phyloP scores from a whole-genome alignment of 1,284 basidiomycete genomes.

The Testicularia cyperi region DNA sequence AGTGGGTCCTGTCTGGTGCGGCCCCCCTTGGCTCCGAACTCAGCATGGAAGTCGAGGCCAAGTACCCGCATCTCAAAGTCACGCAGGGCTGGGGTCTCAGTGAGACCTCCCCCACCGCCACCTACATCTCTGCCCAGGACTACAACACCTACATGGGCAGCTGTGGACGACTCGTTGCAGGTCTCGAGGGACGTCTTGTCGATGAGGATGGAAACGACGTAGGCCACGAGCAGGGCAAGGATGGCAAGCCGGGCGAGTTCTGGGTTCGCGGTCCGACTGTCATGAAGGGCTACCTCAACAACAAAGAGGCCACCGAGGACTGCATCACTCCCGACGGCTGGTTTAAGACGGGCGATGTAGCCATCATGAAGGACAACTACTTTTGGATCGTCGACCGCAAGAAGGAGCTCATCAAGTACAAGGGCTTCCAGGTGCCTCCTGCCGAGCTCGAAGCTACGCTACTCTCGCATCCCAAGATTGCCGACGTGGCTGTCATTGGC shows the following conservation, averaged over 20 bases:
- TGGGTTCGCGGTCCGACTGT: conserved; percentile 30
- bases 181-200: conserved; percentile 76
- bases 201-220: conserved; percentile 62
- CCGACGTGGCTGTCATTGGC: conserved; percentile 39
- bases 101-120: conserved; percentile 70
- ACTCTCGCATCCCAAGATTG: conserved; percentile 37
- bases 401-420: conserved; percentile 52
- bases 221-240: conserved; percentile 63
- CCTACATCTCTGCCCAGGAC: conserved; percentile 35
- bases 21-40: conserved; percentile 75
- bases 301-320: conserved; percentile 32
- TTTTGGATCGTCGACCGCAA: conserved; percentile 52
- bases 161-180: conserved; percentile 72
- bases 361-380: conserved; percentile 38
- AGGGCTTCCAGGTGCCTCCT: conserved; percentile 52
- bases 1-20: conserved; percentile 72
- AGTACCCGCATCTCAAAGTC: conserved; percentile 62
- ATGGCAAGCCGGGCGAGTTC: conserved; percentile 58
- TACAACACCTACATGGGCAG: conserved; percentile 49
- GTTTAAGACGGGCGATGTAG: conserved; percentile 50
- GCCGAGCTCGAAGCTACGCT: conserved; percentile 43
- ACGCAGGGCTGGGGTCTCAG: conserved; percentile 71
- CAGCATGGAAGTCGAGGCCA: conserved; percentile 65
- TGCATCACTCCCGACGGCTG: conserved; percentile 46
- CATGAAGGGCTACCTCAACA: conserved; percentile 48